Percentiles rank a stretch among this genome's conserved stretches.
phyloP scores from a whole-genome alignment of 768 basidiomycete species.

The Gloeopeniophorella convolvens region DNA sequence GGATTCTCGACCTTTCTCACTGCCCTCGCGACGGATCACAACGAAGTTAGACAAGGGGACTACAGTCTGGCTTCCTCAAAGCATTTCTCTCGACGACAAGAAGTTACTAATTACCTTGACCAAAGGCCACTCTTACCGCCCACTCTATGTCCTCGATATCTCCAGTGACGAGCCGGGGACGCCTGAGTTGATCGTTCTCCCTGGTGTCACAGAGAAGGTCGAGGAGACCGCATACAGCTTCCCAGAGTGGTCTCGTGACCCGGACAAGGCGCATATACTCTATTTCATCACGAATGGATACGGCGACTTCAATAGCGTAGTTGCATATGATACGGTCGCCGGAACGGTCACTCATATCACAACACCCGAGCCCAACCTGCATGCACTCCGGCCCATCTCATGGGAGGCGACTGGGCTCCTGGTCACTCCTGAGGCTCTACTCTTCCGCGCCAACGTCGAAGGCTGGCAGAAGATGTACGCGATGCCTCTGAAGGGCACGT shows the following conservation, averaged over 20 bases:
- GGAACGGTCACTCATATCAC: slow-evolving; percentile 33
- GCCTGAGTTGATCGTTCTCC: slow-evolving; percentile 30
- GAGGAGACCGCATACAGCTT: slow-evolving; percentile 22
- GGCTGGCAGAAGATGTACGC: slow-evolving; percentile 28
- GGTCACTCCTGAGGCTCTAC: slow-evolving; percentile 20
- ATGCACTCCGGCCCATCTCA: slow-evolving; percentile 31
- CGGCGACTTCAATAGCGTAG: slow-evolving; percentile 34
- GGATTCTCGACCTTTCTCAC: slow-evolving; percentile 27
- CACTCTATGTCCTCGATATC: slow-evolving; percentile 31
- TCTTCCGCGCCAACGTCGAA: slow-evolving; percentile 35
- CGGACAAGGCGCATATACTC: slow-evolving; percentile 25
- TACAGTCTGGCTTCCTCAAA: slow-evolving; percentile 26
- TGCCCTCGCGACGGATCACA: slow-evolving; percentile 32
- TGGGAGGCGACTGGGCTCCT: slow-evolving; percentile 29
- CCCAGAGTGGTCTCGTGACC: slow-evolving; percentile 30
- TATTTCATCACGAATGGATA: slow-evolving; percentile 35
- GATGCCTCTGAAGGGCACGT: slow-evolving; percentile 22
- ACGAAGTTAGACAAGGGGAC: slow-evolving; percentile 28
- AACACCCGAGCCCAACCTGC: slow-evolving; percentile 28
- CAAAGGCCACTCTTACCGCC: slow-evolving; percentile 26
- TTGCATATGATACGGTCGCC: slow-evolving; percentile 30
- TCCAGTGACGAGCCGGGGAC: slow-evolving; percentile 24
- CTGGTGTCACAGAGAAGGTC: slow-evolving; percentile 29
- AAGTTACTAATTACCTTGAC: slow-evolving; percentile 30
- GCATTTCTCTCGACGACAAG: slow-evolving; percentile 35